Evolutionary conservation across 2,329 filamentous ascomycete genomes (phyloP).

Genomic region (Aureobasidium uvarum): DNA sequence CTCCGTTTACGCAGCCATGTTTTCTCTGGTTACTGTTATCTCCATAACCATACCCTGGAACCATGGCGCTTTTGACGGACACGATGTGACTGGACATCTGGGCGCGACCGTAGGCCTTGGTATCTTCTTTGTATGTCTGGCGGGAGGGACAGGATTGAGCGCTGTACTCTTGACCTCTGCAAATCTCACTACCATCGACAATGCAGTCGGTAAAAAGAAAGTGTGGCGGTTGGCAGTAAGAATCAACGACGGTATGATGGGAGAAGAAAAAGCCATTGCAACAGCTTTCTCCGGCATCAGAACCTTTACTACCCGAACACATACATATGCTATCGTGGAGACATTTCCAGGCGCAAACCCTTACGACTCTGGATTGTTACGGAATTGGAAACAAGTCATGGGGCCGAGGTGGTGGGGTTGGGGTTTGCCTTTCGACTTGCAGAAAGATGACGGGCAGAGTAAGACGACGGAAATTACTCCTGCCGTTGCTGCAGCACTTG

Average conservation of each 20-base stretch:
- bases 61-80: background rate
- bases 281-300: background rate
- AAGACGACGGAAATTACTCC: background rate
- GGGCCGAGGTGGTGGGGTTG: background rate
- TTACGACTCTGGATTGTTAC: background rate
- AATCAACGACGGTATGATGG: background rate
- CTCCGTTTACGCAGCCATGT: background rate
- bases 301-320: background rate
- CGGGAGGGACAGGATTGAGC: background rate
- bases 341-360: background rate
- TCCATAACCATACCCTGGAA: background rate
- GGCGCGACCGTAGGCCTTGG: background rate
- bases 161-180: background rate
- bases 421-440: background rate
- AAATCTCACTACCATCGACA: background rate
- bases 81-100: background rate
- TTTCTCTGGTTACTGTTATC: background rate
- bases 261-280: background rate
- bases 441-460: background rate
- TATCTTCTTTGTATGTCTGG: background rate
- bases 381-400: background rate
- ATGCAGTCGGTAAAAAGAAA: background rate
- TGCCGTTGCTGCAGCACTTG: background rate
- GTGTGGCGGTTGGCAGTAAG: background rate
- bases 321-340: background rate